Conservation (phyloP, 2,329 filamentous ascomycete genomes). For the Sphaerulina populicola region DNA sequence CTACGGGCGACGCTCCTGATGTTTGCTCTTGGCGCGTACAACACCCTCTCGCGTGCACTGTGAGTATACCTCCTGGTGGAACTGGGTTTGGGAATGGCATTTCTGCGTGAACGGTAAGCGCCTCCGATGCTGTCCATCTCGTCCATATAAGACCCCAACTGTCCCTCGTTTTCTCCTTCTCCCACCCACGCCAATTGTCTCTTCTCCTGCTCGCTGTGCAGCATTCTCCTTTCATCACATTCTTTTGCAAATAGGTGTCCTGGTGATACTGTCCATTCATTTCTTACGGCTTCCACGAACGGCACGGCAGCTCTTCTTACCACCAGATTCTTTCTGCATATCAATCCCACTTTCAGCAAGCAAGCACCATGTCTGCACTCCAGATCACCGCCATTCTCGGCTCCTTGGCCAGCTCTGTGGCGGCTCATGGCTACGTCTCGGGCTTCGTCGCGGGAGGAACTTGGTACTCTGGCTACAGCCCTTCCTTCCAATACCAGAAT, state of each 20-base stretch:
- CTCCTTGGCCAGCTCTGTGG: conserved; percentile 33
- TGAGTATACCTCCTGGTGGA: too few relatives aligned
- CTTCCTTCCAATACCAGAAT: conserved; percentile 34
- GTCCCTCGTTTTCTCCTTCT: not conserved
- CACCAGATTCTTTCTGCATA: not conserved
- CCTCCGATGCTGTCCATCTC: not conserved
- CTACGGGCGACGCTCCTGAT: not conserved
- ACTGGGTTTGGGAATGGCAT: not conserved
- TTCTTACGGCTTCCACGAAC: conserved; percentile 1
- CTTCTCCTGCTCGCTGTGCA: conserved; percentile 8
- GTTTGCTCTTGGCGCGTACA: conserved; percentile 3
- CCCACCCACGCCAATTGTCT: not conserved
- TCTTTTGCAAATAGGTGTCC: conserved; percentile 12
- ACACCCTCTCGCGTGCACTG: not conserved
- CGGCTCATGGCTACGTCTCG: conserved; percentile 42
- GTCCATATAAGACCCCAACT: conserved; percentile 2
- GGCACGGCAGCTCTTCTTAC: not conserved
- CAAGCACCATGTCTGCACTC: conserved; percentile 25
- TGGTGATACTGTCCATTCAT: conserved; percentile 14
- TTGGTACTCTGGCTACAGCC: conserved; percentile 40
- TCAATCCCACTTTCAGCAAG: not conserved
- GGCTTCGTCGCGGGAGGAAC: conserved; percentile 43
- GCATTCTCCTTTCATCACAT: conserved; percentile 5
- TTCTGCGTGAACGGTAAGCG: conserved; percentile 1
- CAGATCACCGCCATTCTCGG: conserved; percentile 25